Percentiles rank a stretch among this genome's conserved stretches.
Conservation (phyloP, 75 land plant genomes). For the Selaginella moellendorffii region DNA sequence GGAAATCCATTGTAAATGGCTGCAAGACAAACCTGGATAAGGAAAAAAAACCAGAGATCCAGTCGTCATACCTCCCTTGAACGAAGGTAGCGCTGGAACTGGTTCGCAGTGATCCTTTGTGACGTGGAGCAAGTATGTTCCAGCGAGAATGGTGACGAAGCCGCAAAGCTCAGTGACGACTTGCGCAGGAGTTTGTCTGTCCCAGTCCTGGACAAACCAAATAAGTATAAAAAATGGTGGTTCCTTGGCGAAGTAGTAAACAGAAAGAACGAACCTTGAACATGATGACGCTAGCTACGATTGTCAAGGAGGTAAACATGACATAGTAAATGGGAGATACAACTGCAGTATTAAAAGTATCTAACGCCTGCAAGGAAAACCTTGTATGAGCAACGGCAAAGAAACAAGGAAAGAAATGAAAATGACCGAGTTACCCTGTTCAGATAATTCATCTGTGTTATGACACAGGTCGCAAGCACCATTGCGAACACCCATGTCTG, state of each 20-base stretch:
- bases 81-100: constrained; percentile 20
- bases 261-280: constrained; percentile 81
- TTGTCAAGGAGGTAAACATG: constrained; percentile 70
- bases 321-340: constrained; percentile 88
- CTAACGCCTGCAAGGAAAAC: constrained; percentile 53
- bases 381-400: background rate
- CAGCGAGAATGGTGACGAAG: constrained; percentile 66
- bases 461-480: constrained; percentile 42
- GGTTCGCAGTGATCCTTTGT: constrained; percentile 50
- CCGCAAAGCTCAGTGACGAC: constrained; percentile 84
- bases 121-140: constrained; percentile 65
- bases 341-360: constrained; percentile 83
- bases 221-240: too few relatives aligned
- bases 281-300: constrained; percentile 81
- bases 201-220: constrained; percentile 72
- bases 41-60: too few relatives aligned
- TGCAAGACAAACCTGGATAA: too few relatives aligned
- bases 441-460: constrained; percentile 61
- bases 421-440: constrained; percentile 39
- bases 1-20: constrained; percentile 19
- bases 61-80: constrained; percentile 1
- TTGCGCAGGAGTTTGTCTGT: constrained; percentile 46
- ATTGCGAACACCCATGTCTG: constrained; percentile 67
- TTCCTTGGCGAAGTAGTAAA: too few relatives aligned
- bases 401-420: too few relatives aligned